Base-by-base conservation (phyloP, 2,329 filamentous ascomycete species). In the Pseudopyricularia javanii region DNA sequence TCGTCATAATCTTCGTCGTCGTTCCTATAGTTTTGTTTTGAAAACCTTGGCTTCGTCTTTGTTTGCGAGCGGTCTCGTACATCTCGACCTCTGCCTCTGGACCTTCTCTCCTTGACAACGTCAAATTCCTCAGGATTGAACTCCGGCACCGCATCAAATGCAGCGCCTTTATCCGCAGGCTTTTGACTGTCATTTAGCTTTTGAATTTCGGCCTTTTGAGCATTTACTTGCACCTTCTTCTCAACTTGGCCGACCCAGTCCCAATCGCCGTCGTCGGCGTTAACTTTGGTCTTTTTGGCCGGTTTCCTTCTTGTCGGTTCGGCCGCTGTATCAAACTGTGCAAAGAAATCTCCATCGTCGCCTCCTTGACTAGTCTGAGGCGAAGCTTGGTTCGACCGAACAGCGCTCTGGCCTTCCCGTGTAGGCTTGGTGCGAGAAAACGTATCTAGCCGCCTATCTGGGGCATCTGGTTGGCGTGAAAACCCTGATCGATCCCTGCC, bases 1-100 rank as follows among this genome's bases (percentile, higher is more conserved):
- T 73, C 71, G 14, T 72, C 67, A 57, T 66, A 68, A 1, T 73
- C 67, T 7, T 70, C 69, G 1, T 68, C 66, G 0, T 68, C 63
- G 3, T 64, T 60, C 2, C 62, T 49, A 12, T 34, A 35, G 2
- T 22, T 47, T 17, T 43, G 22, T 4, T 43, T 28, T 9, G 43
- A 49, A 9, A 35, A 37, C 32, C 26, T 45, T 4, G 34, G 7
- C 48, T 53, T 54, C 11, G 28, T 7, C 45, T 55, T 57, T 4
- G n/a, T 17, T 28, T 50, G 20, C 17, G 40, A 26, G 40, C 22
- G 32, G 28, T 30, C 51, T 51, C 26, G 40, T 28, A 45, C 35
- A 12, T 52, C 28, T 15, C 45, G 35, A 32, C 33, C 32, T 37
- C 28, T 47, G 4, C 32, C 22, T 22, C 3, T 48, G 30, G 26